Base-by-base conservation (phyloP, 345 rosid species). In the Triadica sebifera region DNA sequence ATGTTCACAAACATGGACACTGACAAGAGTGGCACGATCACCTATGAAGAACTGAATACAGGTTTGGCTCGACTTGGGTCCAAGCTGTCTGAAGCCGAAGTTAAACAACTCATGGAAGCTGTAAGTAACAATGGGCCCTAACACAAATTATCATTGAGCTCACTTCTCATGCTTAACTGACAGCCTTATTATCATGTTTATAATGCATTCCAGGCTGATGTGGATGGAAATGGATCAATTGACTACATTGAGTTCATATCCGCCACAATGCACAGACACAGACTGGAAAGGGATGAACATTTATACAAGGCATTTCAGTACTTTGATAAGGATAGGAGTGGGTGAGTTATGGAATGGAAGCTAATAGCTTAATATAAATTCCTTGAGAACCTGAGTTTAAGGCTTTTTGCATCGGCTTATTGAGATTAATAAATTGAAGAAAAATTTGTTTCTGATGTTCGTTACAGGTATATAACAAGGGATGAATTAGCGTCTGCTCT, bases 241-340 rank as follows among this genome's bases (percentile, higher is more conserved):
- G 96, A 93, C 82, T 89, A 91, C 80, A 88, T 87, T 19, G 96
- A 91, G 71, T 91, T 93, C 72, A 86, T 93, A 73, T 86, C 98
- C 15, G 94, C 96, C 16, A 91, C 96, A 3, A 93, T 91, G 98
- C 90, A 91, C 72, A 82, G 89, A 77, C 74, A 84, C 75, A 85
- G 82, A 83, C 73, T 91, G 15, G 94, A 91, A 82, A 82, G 89
- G 70, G 94, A 89, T 11, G 96, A 89, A 57, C 84, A 91, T 82
- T 81, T 93, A 49, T 88, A 76, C 85, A 89, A 87, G 81, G 98
- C 96, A 57, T 93, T 91, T 73, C 91, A 83, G 79, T 81, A 88
- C 71, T 93, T 93, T 37, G 98, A 93, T 68, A 90, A 82, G 80
- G 98, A 93, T 77, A 81, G 83, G 39, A 90, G 96, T 67, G 97